Evolutionary conservation across 371 early-diverging fungal species (phyloP), one percentile per base, ranked within the genome.

Genomic region (Fennellomyces sp.): DNA sequence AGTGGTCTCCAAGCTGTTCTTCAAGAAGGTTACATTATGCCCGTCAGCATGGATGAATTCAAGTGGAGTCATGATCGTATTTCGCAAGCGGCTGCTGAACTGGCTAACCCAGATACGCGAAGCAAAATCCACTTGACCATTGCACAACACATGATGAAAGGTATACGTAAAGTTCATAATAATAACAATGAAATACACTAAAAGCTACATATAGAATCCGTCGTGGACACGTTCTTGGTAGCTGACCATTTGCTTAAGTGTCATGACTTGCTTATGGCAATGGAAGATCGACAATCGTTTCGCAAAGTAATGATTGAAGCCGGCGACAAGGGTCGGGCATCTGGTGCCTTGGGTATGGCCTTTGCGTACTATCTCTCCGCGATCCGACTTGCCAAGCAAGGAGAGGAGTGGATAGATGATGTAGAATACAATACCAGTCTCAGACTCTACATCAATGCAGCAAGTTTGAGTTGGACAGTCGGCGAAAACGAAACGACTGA

Each of bases 11-110:
- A 78, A 60, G 67, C 73, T 15, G 75, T 72, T 4, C 51, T 75
- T 6, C 79, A 78, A 56, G 79, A 78, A 64, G 76, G 79, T 0
- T 73, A 73, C 23, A 75, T 78, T 48, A 23, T 78, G 19, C 79
- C 79, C 0, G 49, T 75, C 8, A 73, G 71, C 41, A 63, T 61
- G 17, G 79, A 78, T 38, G 70, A 73, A 26, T 78, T 78, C 39
- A 70, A 64, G 56, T 78, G 75, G 73, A 71, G 68, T 3, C 79
- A 78, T 41, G 79, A 78, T 55, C 65, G 76, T 5, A 73, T 71
- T 23, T 75, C 79, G 2, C 79, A 75, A 53, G 79, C 79, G 7
- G 79, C 79, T 0, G 73, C 73, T 70, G 71, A 69, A 15, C 47
- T 78, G 2, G 79, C 68, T 10, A 58, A 71, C 29, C 70, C 73